A percentile compares a stretch with the other conserved stretches of the same genome.
Evolutionary conservation across 2,329 filamentous ascomycete genomes (phyloP).

Genomic region (Aspergillus ustus): DNA sequence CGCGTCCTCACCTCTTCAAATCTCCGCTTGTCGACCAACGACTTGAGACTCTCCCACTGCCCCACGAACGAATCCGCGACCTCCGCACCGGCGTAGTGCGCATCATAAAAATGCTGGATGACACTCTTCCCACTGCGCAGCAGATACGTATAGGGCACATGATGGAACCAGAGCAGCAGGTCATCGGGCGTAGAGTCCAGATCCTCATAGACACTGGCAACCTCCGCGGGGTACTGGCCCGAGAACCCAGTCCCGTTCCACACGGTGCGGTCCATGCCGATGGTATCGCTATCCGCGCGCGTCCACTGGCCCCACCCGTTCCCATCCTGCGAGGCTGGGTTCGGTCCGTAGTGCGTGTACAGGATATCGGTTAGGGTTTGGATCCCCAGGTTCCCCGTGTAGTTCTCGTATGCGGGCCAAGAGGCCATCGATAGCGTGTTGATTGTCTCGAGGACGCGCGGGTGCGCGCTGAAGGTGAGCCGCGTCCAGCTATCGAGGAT

Average conservation of each 20-base stretch:
- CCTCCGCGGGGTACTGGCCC: constrained; percentile 67
- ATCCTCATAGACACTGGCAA: constrained; percentile 63
- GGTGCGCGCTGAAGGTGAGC: constrained; percentile 65
- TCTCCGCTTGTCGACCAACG: constrained; percentile 63
- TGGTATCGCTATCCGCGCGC: constrained; percentile 60
- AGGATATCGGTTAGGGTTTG: constrained; percentile 72
- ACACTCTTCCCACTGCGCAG: constrained; percentile 69
- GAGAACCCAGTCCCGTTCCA: constrained; percentile 68
- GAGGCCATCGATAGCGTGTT: constrained; percentile 68
- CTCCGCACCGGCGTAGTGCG: constrained; percentile 63
- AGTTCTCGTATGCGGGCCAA: constrained; percentile 73
- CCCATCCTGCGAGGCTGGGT: constrained; percentile 67
- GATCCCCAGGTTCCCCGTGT: constrained; percentile 70
- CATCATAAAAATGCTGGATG: constrained; percentile 69
- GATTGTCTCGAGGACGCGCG: constrained; percentile 61
- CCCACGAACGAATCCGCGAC: constrained; percentile 61
- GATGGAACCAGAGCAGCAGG: constrained; percentile 74
- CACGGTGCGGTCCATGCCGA: constrained; percentile 75
- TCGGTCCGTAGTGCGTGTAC: constrained; percentile 70
- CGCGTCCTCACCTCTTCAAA: constrained; percentile 63
- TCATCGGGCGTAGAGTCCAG: constrained; percentile 70
- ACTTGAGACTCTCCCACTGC: constrained; percentile 60
- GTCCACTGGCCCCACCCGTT: constrained; percentile 77
- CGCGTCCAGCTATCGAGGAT: constrained; percentile 70
- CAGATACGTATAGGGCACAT: constrained; percentile 68